These are phyloP conservation scores for Erythrophleum fordii DNA, from an alignment of 306 rosid genomes.

Conservation along the genomic window DNA sequence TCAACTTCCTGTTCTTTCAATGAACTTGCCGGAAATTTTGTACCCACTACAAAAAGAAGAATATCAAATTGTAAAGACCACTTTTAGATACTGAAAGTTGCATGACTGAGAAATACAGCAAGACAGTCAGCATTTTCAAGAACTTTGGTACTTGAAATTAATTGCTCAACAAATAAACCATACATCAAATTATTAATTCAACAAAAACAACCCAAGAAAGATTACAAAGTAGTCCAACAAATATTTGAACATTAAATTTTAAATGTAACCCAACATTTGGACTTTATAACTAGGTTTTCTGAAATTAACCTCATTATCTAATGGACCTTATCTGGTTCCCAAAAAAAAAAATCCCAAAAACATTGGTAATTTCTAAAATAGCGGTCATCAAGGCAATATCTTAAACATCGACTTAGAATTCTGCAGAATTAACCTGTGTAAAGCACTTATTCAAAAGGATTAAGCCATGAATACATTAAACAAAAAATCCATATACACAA, in stretches of 20 bases:
- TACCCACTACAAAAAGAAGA: slow-evolving; percentile 65
- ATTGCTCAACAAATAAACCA: slow-evolving; percentile 17
- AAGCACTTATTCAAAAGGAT: not conserved
- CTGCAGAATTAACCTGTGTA: not conserved
- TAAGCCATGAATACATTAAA: slow-evolving; percentile 21
- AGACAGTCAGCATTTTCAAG: not conserved
- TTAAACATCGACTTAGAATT: slow-evolving; percentile 21
- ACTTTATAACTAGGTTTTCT: slow-evolving; percentile 6
- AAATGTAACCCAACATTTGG: not conserved
- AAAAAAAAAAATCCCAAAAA: slow-evolving; percentile 12
- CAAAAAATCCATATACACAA: slow-evolving; percentile 13
- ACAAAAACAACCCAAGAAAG: slow-evolving; percentile 23
- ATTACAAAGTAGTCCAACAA: slow-evolving; percentile 14
- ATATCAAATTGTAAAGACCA: slow-evolving; percentile 2
- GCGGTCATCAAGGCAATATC: slow-evolving; percentile 1
- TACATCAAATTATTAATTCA: slow-evolving; percentile 21
- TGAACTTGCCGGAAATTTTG: slow-evolving; percentile 67
- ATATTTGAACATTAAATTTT: not conserved
- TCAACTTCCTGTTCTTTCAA: slow-evolving; percentile 64
- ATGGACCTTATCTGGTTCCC: not conserved
- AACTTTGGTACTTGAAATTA: slow-evolving; percentile 7
- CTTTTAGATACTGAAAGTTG: slow-evolving; percentile 29
- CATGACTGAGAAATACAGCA: slow-evolving; percentile 9
- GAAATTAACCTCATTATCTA: slow-evolving; percentile 8
- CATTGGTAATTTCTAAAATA: not conserved